Evolutionary conservation across 2,329 filamentous ascomycete genomes (phyloP).

Genomic region (Sclerotinia subarctica): DNA sequence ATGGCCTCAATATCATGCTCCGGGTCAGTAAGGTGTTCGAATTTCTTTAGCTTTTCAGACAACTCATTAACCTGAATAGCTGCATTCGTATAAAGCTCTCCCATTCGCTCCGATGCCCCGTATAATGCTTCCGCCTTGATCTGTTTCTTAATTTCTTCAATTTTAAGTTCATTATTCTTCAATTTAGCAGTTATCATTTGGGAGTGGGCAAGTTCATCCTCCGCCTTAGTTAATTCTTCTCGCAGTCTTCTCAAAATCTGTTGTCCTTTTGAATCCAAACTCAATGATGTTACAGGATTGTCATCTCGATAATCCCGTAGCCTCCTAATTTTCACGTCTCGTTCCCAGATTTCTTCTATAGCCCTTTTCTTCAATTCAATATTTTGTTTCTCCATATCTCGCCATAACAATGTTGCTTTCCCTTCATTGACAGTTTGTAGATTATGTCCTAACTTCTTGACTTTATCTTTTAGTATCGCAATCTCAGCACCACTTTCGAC

Average conservation of each 20-base stretch:
- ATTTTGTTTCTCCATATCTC: neutral
- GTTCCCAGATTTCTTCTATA: neutral
- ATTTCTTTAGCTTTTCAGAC: neutral
- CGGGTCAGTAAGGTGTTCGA: neutral
- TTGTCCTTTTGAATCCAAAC: conserved; percentile 7
- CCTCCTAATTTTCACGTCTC: neutral
- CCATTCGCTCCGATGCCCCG: neutral
- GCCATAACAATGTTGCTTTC: neutral
- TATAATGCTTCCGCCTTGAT: conserved; percentile 3
- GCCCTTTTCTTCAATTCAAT: neutral
- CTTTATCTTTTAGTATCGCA: neutral
- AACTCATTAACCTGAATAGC: neutral
- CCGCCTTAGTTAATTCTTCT: neutral
- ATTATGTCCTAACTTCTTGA: neutral
- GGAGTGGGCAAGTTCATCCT: neutral
- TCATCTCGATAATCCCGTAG: neutral
- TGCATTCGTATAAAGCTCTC: neutral
- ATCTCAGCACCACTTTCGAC: neutral
- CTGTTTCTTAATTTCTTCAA: neutral
- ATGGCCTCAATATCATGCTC: neutral
- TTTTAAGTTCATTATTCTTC: neutral
- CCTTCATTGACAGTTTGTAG: neutral
- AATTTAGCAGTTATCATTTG: neutral
- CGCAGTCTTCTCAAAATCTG: conserved; percentile 5
- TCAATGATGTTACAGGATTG: neutral